Evolutionary conservation across 2,329 filamentous ascomycete species (phyloP), one percentile per base, ranked within the genome.

Genomic region (Exophiala alcalophila): DNA sequence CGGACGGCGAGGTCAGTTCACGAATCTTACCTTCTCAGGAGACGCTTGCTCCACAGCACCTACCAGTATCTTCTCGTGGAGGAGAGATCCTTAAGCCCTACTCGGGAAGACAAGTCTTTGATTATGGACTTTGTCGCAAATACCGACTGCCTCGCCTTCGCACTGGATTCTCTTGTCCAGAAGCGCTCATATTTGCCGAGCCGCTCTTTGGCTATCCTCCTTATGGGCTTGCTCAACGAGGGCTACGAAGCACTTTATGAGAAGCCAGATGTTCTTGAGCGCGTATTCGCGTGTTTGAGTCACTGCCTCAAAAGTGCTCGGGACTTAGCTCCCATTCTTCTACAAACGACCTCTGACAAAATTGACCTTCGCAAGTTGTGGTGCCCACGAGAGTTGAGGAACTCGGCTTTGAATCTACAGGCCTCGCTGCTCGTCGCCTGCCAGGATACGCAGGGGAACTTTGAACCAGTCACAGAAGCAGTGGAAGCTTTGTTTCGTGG

Each of bases 311-410:
- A 24, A n/a, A 19, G 27, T 21, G 20, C 15, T 18, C n/a, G 12
- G 19, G 34, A 36, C 11, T 9, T 41, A 18, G 25, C 38, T 5
- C 11, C 21, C 7, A 18, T 15, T 10, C 18, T 24, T 6, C 20
- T 37, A 16, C 29, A 31, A 21, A 14, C 15, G 15, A 6, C 46
- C 5, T 21, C n/a, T 18, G 16, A 24, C n/a, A 23, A 16, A 16
- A 39, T 49, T n/a, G 23, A 38, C 11, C 15, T 46, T 10, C 15
- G 16, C 5, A 18, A 43, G 18, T 21, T 44, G 19, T 20, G 21
- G 18, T 30, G 35, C 3, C 19, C 48, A 8, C 41, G 48, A 11
- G 44, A 40, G 15, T 21, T 48, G 23, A 40, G 35, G 31, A 51
- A 44, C 29, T 24, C 36, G 21, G 28, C 36, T 7, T 15, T 48